These are phyloP conservation scores for Drosera capensis DNA, from an alignment of 148 eudicot genomes.

Conservation along the genomic window DNA sequence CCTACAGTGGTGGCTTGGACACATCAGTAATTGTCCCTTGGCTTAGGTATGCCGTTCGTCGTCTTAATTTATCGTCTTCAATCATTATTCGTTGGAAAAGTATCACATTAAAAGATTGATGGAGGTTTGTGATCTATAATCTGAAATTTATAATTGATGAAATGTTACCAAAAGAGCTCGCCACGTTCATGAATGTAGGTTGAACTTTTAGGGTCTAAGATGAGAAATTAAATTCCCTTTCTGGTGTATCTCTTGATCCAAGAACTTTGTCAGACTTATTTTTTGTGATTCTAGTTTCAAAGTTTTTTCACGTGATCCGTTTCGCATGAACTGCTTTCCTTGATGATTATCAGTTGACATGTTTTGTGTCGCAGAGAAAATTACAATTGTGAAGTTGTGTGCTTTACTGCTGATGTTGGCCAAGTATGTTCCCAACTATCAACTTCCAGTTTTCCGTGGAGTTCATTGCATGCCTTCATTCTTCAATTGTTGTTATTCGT, in stretches of 20 bases:
- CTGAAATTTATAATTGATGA: no score
- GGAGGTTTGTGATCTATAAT: no score
- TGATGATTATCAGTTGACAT: background rate
- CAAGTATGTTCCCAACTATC: constrained; percentile 35
- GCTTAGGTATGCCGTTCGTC: constrained; percentile 45
- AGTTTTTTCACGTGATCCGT: background rate
- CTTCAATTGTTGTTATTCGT: background rate
- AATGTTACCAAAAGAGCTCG: no score
- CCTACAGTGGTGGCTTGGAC: constrained; percentile 96
- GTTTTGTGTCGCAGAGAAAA: constrained; percentile 58
- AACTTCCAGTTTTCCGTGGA: background rate
- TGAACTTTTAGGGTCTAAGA: no score
- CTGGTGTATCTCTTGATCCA: background rate
- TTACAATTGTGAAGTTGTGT: constrained; percentile 97
- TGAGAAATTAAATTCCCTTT: no score
- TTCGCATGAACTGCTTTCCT: background rate
- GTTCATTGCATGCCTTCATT: background rate
- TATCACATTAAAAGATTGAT: no score
- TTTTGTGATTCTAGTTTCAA: background rate
- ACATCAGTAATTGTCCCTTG: constrained; percentile 98
- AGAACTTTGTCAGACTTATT: background rate
- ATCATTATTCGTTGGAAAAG: no score
- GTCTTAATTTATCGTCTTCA: no score
- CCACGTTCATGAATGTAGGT: no score
- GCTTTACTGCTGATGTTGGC: constrained; percentile 98